These are phyloP conservation scores for Phytophthora aleatoria DNA, from an alignment of 352 stramenopile species.

Conservation along the genomic window DNA sequence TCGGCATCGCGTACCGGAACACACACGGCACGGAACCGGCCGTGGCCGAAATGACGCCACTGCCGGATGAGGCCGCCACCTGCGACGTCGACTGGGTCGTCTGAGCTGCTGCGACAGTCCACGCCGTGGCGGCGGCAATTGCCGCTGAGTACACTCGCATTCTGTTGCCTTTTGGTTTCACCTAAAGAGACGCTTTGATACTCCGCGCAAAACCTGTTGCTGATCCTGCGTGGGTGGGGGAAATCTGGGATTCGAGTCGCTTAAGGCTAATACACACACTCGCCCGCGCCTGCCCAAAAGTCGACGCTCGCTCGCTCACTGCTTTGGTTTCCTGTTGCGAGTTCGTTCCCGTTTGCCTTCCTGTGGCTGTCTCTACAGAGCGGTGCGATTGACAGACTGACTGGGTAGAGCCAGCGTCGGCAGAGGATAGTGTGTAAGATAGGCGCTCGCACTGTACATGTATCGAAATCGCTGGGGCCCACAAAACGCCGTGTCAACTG, in stretches of 20 bases:
- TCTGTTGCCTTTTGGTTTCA: slow-evolving; percentile 6
- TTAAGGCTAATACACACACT: slow-evolving; percentile 18
- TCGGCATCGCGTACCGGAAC: slow-evolving; percentile 64
- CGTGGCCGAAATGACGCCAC: slow-evolving; percentile 16
- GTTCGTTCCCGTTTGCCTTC: slow-evolving; percentile 15
- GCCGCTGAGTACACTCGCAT: slow-evolving; percentile 29
- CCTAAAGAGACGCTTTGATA: slow-evolving; percentile 22
- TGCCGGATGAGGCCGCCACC: slow-evolving; percentile 49
- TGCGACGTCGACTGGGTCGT: slow-evolving; percentile 29
- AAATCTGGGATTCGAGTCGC: slow-evolving; percentile 7
- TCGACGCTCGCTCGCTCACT: slow-evolving; percentile 2
- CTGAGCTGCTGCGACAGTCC: slow-evolving; percentile 32
- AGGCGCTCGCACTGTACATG: slow-evolving; percentile 20
- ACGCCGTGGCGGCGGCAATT: slow-evolving; percentile 16
- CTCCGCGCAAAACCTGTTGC: slow-evolving; percentile 5
- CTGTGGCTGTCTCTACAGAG: slow-evolving; percentile 11
- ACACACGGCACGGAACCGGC: slow-evolving; percentile 44
- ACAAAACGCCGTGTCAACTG: slow-evolving; percentile 16
- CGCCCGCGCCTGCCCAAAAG: not conserved
- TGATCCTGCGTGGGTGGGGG: slow-evolving; percentile 8
- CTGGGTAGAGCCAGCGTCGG: slow-evolving; percentile 27
- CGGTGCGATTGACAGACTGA: slow-evolving; percentile 34
- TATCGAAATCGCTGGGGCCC: slow-evolving; percentile 10
- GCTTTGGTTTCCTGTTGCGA: slow-evolving; percentile 16
- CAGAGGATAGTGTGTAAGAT: slow-evolving; percentile 31